Conservation (phyloP, 768 basidiomycete genomes). For the Leccinum subgranulosum region DNA sequence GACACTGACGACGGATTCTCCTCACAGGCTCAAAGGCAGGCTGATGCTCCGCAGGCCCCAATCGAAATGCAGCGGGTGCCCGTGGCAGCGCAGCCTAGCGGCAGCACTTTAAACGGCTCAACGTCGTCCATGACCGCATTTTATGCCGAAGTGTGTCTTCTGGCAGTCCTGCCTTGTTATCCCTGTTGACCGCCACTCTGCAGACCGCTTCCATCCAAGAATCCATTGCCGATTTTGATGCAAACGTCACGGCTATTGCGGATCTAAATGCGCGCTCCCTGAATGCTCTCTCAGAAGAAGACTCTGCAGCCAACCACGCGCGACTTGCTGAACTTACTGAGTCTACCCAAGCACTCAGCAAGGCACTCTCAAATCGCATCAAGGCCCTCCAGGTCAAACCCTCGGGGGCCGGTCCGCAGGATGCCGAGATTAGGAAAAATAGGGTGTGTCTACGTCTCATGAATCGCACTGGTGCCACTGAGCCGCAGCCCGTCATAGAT, state of each 20-base stretch:
- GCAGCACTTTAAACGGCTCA: constrained; percentile 3
- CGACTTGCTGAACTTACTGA: constrained; percentile 57
- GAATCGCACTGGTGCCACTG: not conserved
- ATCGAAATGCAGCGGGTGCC: constrained; percentile 27
- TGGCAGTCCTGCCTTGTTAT: not conserved
- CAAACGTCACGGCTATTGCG: constrained; percentile 43
- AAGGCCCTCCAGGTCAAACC: constrained; percentile 48
- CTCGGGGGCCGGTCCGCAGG: constrained; percentile 31
- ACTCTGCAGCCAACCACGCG: constrained; percentile 37
- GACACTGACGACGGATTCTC: constrained; percentile 22
- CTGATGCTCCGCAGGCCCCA: constrained; percentile 22
- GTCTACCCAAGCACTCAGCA: constrained; percentile 59
- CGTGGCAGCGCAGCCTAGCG: not conserved
- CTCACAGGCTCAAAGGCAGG: constrained; percentile 51
- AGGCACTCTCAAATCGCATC: constrained; percentile 56
- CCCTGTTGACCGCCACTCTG: not conserved
- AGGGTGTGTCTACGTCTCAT: constrained; percentile 15
- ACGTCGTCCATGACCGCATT: constrained; percentile 31
- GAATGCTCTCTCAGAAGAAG: constrained; percentile 46
- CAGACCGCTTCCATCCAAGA: constrained; percentile 53
- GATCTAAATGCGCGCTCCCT: constrained; percentile 50
- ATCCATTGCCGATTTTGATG: constrained; percentile 40
- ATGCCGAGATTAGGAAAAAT: constrained; percentile 45
- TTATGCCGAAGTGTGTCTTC: constrained; percentile 29
- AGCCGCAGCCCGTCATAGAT: constrained; percentile 37